These are phyloP conservation scores for Symbiodinium natans DNA, from an alignment of 73 alveolate genomes.

Conservation along the genomic window DNA sequence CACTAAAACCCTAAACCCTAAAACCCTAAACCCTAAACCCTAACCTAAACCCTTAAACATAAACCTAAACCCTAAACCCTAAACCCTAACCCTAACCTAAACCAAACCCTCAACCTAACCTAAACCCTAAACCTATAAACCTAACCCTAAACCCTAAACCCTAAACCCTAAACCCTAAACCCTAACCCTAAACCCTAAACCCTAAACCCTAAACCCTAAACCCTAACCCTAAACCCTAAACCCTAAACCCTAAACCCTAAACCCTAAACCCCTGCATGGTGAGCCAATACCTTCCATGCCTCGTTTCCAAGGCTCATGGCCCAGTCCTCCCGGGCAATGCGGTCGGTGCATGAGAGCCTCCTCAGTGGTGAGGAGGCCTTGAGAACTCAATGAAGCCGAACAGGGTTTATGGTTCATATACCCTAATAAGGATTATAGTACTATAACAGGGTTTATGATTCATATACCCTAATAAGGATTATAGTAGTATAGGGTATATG, in stretches of 20 bases:
- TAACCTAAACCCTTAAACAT: neutral
- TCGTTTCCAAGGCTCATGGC: conserved; percentile 90
- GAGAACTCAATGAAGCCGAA: too few species aligned
- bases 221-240: neutral
- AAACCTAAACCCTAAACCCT: neutral
- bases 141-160: neutral
- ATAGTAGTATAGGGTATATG: too few species aligned
- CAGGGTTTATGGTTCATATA: too few species aligned
- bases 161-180: neutral
- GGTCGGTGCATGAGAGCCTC: neutral
- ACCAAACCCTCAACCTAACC: neutral
- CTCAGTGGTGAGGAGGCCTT: neutral
- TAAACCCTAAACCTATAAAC: too few species aligned
- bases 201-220: neutral
- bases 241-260: neutral
- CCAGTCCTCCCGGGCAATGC: conserved; percentile 61
- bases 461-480: neutral
- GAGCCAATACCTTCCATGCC: too few species aligned
- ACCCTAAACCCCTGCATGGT: neutral
- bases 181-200: neutral
- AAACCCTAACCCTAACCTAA: neutral
- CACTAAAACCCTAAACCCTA: too few species aligned
- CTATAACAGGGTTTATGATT: neutral
- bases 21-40: too few species aligned
- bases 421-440: too few species aligned